Base-by-base conservation (phyloP, 805 yeast genomes). In the Cyberlindnera misumaiensis region DNA sequence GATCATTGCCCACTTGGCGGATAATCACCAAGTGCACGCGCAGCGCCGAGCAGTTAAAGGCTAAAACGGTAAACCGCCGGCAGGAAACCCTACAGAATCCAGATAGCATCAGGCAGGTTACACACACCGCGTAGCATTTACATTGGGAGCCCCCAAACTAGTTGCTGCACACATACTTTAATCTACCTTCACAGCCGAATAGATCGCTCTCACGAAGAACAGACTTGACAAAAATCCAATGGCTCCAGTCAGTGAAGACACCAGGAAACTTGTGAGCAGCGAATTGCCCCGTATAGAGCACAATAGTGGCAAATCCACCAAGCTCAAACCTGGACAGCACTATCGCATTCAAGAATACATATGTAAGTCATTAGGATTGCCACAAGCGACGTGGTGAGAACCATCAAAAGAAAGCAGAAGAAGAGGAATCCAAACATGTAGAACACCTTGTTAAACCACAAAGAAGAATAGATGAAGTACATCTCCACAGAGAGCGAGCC, bases 361-460 rank as follows among this genome's bases (percentile, higher is more conserved):
- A 93, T 38, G 81, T 93, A 93, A 20, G 83, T 76, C 60, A 87
- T 73, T 53, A 90, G 68, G 16, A 88, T 67, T 0, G 96, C 81
- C 24, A 88, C 87, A 43, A 89, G 69, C 11, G 83, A 70, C 11
- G 95, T 82, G 5, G 96, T 88, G 51, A 83, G 52, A 10, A 85
- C 67, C 86, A 87, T 83, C 56, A 89, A 69, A n/a, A 81, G 46
- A 58, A 85, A 80, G 52, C 96, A 88, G 65, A 89, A 79, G 62
- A 89, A 85, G 50, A 90, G 67, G 72, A 90, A 93, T 11, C 97
- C 98, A 70, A 93, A 93, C 97, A 93, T 90, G 72, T 89, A 93
- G 70, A 77, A 93, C 47, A 89, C 80, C 60, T 85, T 76, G 71
- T 85, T 88, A 63, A 84, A 86, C 98, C 98, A 90, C 48, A 93